Conservation (phyloP, 1,284 basidiomycete genomes). For the Cryptococcus floricola region DNA sequence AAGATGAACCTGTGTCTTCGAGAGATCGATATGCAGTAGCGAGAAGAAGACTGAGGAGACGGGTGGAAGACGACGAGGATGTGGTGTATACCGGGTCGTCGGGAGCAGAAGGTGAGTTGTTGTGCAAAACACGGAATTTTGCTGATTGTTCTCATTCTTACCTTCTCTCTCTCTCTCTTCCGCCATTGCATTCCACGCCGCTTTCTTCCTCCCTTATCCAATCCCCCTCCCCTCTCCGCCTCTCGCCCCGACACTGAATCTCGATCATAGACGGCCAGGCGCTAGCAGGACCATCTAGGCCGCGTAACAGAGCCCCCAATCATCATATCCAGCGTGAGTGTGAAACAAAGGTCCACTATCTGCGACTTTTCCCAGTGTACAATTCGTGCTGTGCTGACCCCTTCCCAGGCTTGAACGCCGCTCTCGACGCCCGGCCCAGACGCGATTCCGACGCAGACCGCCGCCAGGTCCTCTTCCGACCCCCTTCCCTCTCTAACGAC, state of each 20-base stretch:
- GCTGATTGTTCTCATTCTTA: neutral
- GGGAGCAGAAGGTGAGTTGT: neutral
- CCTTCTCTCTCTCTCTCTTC: neutral
- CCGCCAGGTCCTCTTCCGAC: neutral
- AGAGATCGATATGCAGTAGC: neutral
- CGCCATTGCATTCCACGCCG: neutral
- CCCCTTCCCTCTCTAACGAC: neutral
- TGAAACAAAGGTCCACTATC: neutral
- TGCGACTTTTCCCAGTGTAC: neutral
- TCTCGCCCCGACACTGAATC: neutral
- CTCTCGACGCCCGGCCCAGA: neutral
- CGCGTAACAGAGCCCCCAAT: neutral
- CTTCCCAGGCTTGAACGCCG: neutral
- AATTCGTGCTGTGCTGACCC: neutral
- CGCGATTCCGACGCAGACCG: neutral
- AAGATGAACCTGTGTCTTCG: neutral
- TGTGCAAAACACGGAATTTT: neutral
- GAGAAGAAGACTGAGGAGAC: neutral
- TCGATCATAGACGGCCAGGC: neutral
- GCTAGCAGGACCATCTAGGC: neutral
- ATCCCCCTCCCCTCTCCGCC: neutral
- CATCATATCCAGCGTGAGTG: neutral
- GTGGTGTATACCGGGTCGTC: slow-evolving; percentile 11
- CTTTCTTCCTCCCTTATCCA: neutral
- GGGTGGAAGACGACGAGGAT: slow-evolving; percentile 9